phyloP scores from a whole-genome alignment of 257 asterid species.

The Lavandula angustifolia region DNA sequence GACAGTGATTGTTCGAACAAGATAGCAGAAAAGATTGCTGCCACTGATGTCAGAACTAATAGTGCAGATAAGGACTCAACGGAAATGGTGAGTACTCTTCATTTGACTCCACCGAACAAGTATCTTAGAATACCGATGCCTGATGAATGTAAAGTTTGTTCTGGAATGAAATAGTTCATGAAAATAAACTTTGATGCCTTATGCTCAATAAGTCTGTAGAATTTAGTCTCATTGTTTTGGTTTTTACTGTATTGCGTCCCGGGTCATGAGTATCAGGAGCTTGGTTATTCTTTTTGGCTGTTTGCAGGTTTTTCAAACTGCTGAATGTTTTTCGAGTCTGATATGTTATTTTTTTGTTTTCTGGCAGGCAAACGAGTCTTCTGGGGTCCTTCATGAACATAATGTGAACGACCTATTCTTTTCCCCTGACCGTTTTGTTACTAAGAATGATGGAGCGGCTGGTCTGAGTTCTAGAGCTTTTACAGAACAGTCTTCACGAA shows the following conservation, averaged over 20 bases:
- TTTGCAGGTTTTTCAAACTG: background rate
- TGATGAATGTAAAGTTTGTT: conserved; percentile 6
- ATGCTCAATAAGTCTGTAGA: background rate
- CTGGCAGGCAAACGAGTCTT: conserved; percentile 50
- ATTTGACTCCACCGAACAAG: conserved; percentile 12
- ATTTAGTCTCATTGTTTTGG: conserved; percentile 3
- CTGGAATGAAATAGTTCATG: background rate
- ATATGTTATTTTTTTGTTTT: conserved; percentile 27
- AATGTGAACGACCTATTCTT: conserved; percentile 49
- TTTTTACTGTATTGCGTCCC: background rate
- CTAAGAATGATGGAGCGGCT: conserved; percentile 44
- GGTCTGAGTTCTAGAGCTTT: conserved; percentile 47
- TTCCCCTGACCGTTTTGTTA: conserved; percentile 62
- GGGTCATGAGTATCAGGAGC: background rate
- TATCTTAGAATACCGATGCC: conserved; percentile 19
- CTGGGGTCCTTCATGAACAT: conserved; percentile 59
- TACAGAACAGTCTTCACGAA: conserved; percentile 41
- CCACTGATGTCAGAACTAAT: conserved; percentile 33
- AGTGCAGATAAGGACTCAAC: conserved; percentile 38
- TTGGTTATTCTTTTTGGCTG: conserved; percentile 16
- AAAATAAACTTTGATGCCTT: background rate
- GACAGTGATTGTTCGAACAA: conserved; percentile 28
- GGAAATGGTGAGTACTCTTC: conserved; percentile 50
- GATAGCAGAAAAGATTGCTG: conserved; percentile 35
- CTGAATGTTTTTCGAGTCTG: conserved; percentile 20